Conservation (phyloP, 768 basidiomycete genomes). For the Tremella fuciformis region DNA sequence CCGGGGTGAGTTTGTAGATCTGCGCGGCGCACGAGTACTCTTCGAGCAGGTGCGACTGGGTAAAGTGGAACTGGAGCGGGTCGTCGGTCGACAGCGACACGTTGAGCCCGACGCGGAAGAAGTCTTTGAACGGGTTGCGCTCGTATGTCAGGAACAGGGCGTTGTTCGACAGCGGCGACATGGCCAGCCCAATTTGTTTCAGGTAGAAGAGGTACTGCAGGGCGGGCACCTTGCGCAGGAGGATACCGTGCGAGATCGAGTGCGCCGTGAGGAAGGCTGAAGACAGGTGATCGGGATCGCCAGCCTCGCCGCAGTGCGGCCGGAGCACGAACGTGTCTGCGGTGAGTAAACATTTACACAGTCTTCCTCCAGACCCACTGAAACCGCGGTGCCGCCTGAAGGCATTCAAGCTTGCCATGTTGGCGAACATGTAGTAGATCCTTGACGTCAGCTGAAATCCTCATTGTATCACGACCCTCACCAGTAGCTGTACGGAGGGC, state of each 20-base stretch:
- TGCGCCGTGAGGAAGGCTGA: constrained; percentile 95
- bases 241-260: constrained; percentile 98
- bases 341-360: constrained; percentile 14
- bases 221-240: constrained; percentile 94
- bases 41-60: constrained; percentile 71
- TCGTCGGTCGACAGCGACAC: constrained; percentile 76
- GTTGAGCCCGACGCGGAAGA: constrained; percentile 93
- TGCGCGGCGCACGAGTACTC: constrained; percentile 98
- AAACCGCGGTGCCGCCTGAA: constrained; percentile 86
- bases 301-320: constrained; percentile 96
- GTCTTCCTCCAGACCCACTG: no score
- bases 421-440: constrained; percentile 97
- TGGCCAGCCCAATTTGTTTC: constrained; percentile 96
- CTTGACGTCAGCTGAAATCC: constrained; percentile 45
- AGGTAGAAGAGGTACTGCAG: constrained; percentile 90
- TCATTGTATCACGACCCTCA: constrained; percentile 50
- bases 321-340: constrained; percentile 93
- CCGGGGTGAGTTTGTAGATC: constrained; percentile 89
- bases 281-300: constrained; percentile 94
- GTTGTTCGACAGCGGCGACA: constrained; percentile 98
- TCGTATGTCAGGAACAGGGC: constrained; percentile 91
- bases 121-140: constrained; percentile 92
- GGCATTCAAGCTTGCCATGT: constrained; percentile 89
- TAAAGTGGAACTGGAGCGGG: constrained; percentile 85
- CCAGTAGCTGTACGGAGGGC: constrained; percentile 96